phyloP scores from a whole-genome alignment of 31 red algal genomes.

The Porphyra umbilicalis region DNA sequence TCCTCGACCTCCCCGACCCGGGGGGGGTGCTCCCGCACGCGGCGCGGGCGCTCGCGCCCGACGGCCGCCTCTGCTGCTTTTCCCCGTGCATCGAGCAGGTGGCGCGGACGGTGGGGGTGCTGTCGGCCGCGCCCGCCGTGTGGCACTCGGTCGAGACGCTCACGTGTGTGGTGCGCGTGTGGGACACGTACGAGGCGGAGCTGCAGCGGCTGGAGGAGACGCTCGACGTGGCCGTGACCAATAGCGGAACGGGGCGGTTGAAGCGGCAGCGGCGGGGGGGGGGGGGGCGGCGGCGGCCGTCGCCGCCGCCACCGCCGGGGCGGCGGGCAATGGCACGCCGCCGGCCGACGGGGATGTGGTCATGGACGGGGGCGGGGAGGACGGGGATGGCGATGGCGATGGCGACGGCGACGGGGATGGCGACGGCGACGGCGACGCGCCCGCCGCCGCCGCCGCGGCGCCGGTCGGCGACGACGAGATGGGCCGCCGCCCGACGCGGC shows the following conservation, averaged over 20 bases:
- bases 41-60: slow-evolving; percentile 16
- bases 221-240: slow-evolving; percentile 24
- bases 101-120: slow-evolving; percentile 11
- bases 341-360: background rate
- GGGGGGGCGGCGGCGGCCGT: background rate
- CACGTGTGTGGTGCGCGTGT: slow-evolving; percentile 36
- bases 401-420: background rate
- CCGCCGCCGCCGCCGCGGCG: background rate
- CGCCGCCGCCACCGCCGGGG: background rate
- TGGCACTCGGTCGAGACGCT: slow-evolving; percentile 43
- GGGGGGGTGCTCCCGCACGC: slow-evolving; percentile 32
- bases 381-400: background rate
- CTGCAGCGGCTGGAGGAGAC: slow-evolving; percentile 6
- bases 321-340: background rate
- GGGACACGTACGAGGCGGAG: slow-evolving; percentile 16
- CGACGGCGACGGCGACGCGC: background rate
- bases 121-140: slow-evolving; percentile 4
- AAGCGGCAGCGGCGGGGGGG: background rate
- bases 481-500: background rate
- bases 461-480: background rate
- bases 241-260: background rate
- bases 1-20: slow-evolving; percentile 84
- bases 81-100: slow-evolving; percentile 95
- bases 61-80: slow-evolving; percentile 63
- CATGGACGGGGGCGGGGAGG: background rate